These are phyloP conservation scores for Telfairia occidentalis DNA, from an alignment of 331 rosid species.

Conservation along the genomic window DNA sequence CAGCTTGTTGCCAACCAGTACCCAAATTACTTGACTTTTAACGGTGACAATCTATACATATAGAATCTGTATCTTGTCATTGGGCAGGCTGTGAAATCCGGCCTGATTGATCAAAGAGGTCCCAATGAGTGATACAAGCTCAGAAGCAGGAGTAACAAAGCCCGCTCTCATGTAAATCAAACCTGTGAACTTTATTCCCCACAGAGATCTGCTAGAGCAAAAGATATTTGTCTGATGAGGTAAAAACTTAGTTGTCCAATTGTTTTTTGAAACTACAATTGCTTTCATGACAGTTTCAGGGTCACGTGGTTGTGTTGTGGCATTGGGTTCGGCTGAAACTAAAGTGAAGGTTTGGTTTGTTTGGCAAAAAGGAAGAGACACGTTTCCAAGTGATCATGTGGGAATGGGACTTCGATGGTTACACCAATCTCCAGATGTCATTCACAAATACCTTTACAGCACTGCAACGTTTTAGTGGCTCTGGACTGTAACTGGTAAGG, in stretches of 20 bases:
- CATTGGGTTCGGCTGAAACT: neutral
- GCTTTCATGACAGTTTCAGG: neutral
- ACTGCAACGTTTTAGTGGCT: neutral
- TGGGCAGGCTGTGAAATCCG: neutral
- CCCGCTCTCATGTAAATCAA: neutral
- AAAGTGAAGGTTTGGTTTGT: neutral
- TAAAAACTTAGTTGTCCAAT: neutral
- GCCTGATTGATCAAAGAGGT: neutral
- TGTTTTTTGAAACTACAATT: neutral
- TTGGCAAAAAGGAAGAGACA: neutral
- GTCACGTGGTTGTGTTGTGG: neutral
- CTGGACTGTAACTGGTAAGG: neutral
- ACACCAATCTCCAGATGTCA: neutral
- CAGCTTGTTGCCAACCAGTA: neutral
- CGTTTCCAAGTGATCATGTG: slow-evolving; percentile 6
- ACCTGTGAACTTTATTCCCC: neutral
- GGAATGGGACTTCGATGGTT: neutral
- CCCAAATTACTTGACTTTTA: neutral
- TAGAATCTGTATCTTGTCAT: neutral
- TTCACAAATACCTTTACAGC: neutral
- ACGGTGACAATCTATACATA: neutral
- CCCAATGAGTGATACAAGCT: neutral
- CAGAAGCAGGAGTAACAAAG: neutral
- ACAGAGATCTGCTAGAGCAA: neutral
- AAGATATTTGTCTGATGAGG: neutral